A percentile compares a stretch with the other conserved stretches of the same genome.
Conservation (phyloP, 83 land plant genomes). For the Diphasiastrum complanatum region DNA sequence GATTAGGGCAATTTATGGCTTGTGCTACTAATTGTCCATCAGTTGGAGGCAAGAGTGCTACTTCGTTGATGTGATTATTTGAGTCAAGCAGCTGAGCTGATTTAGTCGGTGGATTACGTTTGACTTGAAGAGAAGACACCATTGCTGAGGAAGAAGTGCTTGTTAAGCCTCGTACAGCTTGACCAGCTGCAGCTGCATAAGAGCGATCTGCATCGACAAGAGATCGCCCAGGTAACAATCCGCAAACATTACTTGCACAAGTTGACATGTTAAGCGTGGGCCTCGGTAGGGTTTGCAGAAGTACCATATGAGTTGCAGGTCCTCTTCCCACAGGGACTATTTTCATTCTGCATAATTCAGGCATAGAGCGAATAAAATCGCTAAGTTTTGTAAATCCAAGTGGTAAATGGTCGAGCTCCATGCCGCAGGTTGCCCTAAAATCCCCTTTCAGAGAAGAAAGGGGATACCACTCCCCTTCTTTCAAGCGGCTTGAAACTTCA, state of each 20-base stretch:
- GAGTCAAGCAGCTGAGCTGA: no score
- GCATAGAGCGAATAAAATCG: conserved; percentile 50
- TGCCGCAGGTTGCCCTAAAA: conserved; percentile 60
- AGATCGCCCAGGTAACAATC: conserved; percentile 16
- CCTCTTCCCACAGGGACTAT: conserved; percentile 51
- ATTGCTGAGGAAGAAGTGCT: background rate
- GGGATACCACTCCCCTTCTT: conserved; percentile 55
- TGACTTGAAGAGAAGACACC: no score
- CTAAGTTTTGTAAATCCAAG: conserved; percentile 62
- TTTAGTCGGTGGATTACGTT: no score
- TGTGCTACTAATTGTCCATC: no score
- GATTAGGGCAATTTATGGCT: no score
- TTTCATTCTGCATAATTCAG: conserved; percentile 54
- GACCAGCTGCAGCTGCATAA: conserved; percentile 42
- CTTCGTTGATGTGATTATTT: no score
- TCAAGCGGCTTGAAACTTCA: conserved; percentile 31
- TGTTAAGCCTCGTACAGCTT: background rate
- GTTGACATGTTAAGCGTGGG: background rate
- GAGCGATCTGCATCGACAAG: conserved; percentile 38
- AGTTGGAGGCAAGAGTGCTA: no score
- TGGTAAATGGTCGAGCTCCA: conserved; percentile 57
- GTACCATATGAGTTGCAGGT: conserved; percentile 60
- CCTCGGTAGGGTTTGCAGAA: conserved; percentile 21
- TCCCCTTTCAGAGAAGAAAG: conserved; percentile 69
- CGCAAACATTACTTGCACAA: background rate